phyloP scores from a whole-genome alignment of 352 stramenopile genomes.

The Globisporangium ultimum region DNA sequence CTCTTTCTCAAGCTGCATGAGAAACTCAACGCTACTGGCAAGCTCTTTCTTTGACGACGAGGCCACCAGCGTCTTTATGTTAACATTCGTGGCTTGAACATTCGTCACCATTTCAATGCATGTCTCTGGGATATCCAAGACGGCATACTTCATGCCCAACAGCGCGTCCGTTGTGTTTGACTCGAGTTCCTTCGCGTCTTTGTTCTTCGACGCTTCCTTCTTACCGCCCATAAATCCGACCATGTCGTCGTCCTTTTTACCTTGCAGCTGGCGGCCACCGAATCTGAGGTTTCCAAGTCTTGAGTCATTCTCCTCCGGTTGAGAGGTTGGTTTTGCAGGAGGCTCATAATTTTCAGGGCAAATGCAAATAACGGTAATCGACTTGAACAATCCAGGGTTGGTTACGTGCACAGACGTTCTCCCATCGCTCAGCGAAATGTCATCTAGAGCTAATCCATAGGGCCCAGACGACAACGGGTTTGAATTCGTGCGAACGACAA shows the following conservation, averaged over 20 bases:
- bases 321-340: constrained; percentile 19
- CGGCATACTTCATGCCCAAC: constrained; percentile 60
- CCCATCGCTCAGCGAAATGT: constrained; percentile 37
- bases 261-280: constrained; percentile 40
- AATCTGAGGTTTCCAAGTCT: constrained; percentile 14
- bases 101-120: constrained; percentile 70
- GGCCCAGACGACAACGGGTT: constrained; percentile 17
- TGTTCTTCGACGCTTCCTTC: constrained; percentile 16
- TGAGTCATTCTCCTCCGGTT: constrained; percentile 15
- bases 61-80: constrained; percentile 60
- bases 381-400: constrained; percentile 61
- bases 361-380: constrained; percentile 65
- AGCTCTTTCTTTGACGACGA: constrained; percentile 74
- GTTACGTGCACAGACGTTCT: constrained; percentile 4
- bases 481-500: constrained; percentile 56
- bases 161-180: constrained; percentile 53
- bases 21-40: constrained; percentile 57
- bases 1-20: constrained; percentile 79
- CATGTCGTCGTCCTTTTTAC: constrained; percentile 55
- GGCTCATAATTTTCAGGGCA: constrained; percentile 64
- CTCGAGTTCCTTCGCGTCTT: constrained; percentile 43
- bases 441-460: constrained; percentile 16
- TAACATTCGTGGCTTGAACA: constrained; percentile 33
- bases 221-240: constrained; percentile 26
- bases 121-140: constrained; percentile 76